Base-by-base conservation (phyloP, 2,329 filamentous ascomycete genomes). In the Aspergillus ibericus region DNA sequence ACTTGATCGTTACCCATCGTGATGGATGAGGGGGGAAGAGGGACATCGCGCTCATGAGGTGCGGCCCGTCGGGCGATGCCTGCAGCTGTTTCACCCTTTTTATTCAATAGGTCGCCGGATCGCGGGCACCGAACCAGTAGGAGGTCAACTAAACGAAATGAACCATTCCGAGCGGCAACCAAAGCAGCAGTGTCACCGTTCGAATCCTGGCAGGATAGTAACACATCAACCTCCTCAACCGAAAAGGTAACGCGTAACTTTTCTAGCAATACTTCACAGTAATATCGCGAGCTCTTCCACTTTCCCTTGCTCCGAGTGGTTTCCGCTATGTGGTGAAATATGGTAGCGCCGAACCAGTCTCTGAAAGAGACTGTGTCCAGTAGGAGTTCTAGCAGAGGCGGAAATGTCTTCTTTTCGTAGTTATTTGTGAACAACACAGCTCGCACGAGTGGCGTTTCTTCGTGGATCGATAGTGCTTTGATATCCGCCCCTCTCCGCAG, bases 341-440 rank as follows among this genome's bases (percentile, higher is more conserved):
- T 91, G 0, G 92, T 97, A 60, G 89, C 90, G 12, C 91, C 90
- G 52, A 88, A 88, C 74, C 86, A 87, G 71, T 99, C 95, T 20
- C 89, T 84, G 59, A 86, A 86, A 54, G 89, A 88, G 38, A 96
- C 87, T 0, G 93, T 97, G 36, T 88, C 85, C 53, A 93, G 87
- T 4, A 99, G 83, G 63, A 96, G 86, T 64, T 90, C 89, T 67
- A 96, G 86, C 56, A 99, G 87, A 20, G 84, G 84, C 0, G 92
- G 90, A 78, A 98, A 97, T 0, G 91, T 93, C 65, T 92, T 86
- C 77, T 95, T 96, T 74, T 98, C 95, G 74, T 88, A 95, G 73
- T 95, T 96, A 75, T 99, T 99, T 47, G 93, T 98, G 75, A 98
- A 99, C 71, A 96, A 86, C 56, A 98, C 93, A 5, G 92, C 90